Percentiles rank a stretch among this genome's conserved stretches.
These are phyloP conservation scores for Eimeria nieschulzi DNA, from an alignment of 169 alveolate species.

Conservation along the genomic window DNA sequence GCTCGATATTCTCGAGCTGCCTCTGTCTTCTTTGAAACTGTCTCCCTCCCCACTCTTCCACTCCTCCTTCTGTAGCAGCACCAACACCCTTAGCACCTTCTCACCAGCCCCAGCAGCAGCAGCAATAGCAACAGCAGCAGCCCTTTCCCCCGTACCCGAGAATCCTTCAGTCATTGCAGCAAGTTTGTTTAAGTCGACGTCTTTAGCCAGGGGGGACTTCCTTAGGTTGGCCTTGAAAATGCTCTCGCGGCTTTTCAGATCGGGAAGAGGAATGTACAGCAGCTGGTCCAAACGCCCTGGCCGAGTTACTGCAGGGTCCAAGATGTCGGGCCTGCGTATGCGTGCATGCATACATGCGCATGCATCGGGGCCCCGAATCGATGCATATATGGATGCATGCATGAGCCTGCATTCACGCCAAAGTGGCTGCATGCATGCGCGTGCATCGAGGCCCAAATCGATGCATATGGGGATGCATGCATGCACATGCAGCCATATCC, in stretches of 20 bases:
- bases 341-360: no score
- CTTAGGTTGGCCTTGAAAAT: conserved; percentile 94
- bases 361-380: no score
- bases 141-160: conserved; percentile 88
- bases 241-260: conserved; percentile 95
- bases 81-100: background rate
- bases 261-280: conserved; percentile 99
- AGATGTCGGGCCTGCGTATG: conserved; percentile 94
- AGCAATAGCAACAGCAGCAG: background rate
- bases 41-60: background rate
- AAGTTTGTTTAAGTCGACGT: conserved; percentile 89
- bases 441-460: no score
- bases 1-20: background rate
- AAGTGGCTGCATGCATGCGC: no score
- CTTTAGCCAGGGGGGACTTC: conserved; percentile 87
- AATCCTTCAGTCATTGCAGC: conserved; percentile 92
- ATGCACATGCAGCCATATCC: no score
- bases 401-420: no score
- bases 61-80: conserved; percentile 1
- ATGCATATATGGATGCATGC: no score
- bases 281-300: conserved; percentile 99
- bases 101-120: background rate
- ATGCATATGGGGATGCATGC: no score
- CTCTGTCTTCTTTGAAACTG: background rate
- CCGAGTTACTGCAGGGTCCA: conserved; percentile 98